phyloP scores from a whole-genome alignment of 2,329 filamentous ascomycete genomes.

The Xylariaceae sp. region DNA sequence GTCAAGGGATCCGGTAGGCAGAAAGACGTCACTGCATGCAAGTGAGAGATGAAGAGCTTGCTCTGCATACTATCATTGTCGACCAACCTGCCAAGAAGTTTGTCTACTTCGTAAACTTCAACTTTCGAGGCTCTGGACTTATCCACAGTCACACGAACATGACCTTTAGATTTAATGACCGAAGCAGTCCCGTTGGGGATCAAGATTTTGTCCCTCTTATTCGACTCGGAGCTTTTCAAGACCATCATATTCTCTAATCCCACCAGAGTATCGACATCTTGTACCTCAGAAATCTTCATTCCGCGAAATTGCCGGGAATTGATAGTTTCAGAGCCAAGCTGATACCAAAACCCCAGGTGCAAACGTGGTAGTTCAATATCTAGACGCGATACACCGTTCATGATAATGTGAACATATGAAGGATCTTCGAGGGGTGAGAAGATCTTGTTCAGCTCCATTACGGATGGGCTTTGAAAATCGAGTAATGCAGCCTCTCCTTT shows the following conservation, averaged over 20 bases:
- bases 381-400: not conserved
- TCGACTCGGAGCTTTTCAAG: slow-evolving; percentile 30
- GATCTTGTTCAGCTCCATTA: slow-evolving; percentile 27
- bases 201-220: slow-evolving; percentile 12
- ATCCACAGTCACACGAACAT: slow-evolving; percentile 9
- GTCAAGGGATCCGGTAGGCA: slow-evolving; percentile 49
- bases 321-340: slow-evolving; percentile 25
- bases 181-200: slow-evolving; percentile 17
- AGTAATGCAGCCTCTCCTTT: slow-evolving; percentile 27
- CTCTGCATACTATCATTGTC: slow-evolving; percentile 49
- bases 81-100: slow-evolving; percentile 43
- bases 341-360: slow-evolving; percentile 43
- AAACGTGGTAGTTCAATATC: slow-evolving; percentile 41
- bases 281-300: slow-evolving; percentile 44
- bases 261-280: slow-evolving; percentile 44
- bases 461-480: slow-evolving; percentile 34
- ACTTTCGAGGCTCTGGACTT: slow-evolving; percentile 6
- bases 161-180: not conserved
- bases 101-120: slow-evolving; percentile 44
- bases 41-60: slow-evolving; percentile 46
- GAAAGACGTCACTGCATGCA: slow-evolving; percentile 53
- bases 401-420: slow-evolving; percentile 33
- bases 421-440: slow-evolving; percentile 36
- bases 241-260: slow-evolving; percentile 50
- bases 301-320: slow-evolving; percentile 47